Evolutionary conservation across 2,329 filamentous ascomycete species (phyloP), one percentile per base, ranked within the genome.

Genomic region (Aureobasidium sp.): DNA sequence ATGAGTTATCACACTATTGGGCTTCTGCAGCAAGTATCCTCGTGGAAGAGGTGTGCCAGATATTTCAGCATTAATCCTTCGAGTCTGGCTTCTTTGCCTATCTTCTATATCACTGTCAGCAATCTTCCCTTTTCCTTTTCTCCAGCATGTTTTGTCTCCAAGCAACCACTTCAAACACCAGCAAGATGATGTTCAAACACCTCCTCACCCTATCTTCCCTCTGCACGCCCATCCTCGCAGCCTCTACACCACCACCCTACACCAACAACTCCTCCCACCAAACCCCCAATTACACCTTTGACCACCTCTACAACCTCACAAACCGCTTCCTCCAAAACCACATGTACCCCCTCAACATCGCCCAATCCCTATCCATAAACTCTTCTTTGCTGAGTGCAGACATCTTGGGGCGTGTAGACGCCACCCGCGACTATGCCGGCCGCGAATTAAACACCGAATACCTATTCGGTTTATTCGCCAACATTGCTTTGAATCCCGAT

Each of bases 301-400:
- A 15, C 17, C 5, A 45, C 36, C 53, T 57, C 53, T 57, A 34
- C 27, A 34, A 22, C n/a, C 25, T 57, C 1, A 57, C 53, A 14
- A 14, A 57, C 41, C 34, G 36, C 39, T 57, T 57, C 29, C 39
- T 57, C 27, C 6, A 17, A 34, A 39, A 57, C 27, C 41, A 44
- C 53, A 57, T 57, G 53, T 57, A 57, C 53, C 53, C 53, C 17
- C 25, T 34, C 37, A 57, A 57, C 29, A 36, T 57, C 39, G 36
- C n/a, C 5, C 39, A 57, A 36, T 29, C 53, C 29, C 22, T 20
- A 9, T 44, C 53, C 27, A 57, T 57, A 44, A 57, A 57, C 14
- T 57, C 53, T 11, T 34, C 53, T 17, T 25, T 57, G 1, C 22
- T 57, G 0, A 36, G 27, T 12, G 11, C 5, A 0, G 53, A 57